These are phyloP conservation scores for Aspergillus pseudoviridinutans DNA, from an alignment of 2,329 filamentous ascomycete species.

Conservation along the genomic window DNA sequence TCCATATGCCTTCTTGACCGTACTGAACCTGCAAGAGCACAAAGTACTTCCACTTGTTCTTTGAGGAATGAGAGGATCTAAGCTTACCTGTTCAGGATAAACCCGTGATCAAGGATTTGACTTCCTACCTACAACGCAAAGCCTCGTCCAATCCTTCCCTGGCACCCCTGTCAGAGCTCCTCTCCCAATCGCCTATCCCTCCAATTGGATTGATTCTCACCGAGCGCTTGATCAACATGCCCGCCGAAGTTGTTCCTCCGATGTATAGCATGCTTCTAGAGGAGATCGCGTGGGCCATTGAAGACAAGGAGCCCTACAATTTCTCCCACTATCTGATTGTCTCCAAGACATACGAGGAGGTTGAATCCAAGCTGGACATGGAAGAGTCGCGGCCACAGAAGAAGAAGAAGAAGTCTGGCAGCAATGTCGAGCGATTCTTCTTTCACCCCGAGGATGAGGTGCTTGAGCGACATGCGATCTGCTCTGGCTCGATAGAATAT, in stretches of 20 bases:
- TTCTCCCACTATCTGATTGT: constrained; percentile 92
- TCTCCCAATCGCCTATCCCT: constrained; percentile 49
- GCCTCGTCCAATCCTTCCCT: constrained; percentile 53
- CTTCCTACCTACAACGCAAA: constrained; percentile 64
- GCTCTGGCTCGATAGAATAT: constrained; percentile 69
- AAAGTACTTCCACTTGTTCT: constrained; percentile 37
- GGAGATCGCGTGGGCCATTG: constrained; percentile 81
- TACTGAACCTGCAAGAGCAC: constrained; percentile 77
- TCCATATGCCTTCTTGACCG: constrained; percentile 87
- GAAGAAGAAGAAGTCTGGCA: constrained; percentile 59
- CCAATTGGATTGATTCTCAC: constrained; percentile 84
- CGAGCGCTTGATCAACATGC: constrained; percentile 94
- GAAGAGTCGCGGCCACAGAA: constrained; percentile 59
- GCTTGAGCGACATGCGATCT: constrained; percentile 70
- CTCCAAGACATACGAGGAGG: constrained; percentile 88
- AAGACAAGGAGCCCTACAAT: constrained; percentile 86
- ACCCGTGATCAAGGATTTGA: constrained; percentile 66
- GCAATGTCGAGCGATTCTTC: constrained; percentile 65
- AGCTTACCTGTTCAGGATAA: constrained; percentile 50
- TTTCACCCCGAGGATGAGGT: constrained; percentile 97
- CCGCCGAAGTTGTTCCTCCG: constrained; percentile 84
- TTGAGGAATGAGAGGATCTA: neutral
- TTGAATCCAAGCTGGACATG: constrained; percentile 72
- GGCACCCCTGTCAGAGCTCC: constrained; percentile 54
- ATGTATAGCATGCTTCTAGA: constrained; percentile 93